Conservation (phyloP, 2,329 filamentous ascomycete species). For the Xylariaceae sp. region DNA sequence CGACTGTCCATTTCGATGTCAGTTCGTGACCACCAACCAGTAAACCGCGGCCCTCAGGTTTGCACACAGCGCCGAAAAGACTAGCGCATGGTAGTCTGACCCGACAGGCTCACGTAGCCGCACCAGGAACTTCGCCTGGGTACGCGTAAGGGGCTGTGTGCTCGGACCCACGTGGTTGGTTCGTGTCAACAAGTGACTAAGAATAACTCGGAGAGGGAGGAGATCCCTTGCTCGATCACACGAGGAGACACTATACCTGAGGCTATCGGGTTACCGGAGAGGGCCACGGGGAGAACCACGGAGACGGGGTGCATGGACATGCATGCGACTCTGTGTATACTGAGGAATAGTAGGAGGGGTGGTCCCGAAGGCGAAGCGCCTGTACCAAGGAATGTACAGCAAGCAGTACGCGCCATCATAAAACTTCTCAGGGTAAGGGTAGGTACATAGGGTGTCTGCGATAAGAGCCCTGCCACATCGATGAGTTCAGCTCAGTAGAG, state of each 20-base stretch:
- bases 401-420: too few species aligned
- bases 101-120: background rate
- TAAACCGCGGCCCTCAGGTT: background rate
- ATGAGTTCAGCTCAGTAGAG: too few species aligned
- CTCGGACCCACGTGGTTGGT: too few species aligned
- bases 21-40: background rate
- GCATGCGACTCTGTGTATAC: background rate
- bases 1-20: background rate
- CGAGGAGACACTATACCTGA: background rate
- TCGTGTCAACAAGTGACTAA: background rate
- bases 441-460: too few species aligned
- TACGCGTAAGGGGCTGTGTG: too few species aligned
- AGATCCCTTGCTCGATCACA: background rate
- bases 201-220: background rate
- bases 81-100: background rate
- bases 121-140: too few species aligned
- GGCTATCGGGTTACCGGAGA: background rate
- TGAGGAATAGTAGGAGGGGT: too few species aligned
- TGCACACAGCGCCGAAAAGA: background rate
- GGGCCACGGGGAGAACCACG: background rate
- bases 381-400: too few species aligned
- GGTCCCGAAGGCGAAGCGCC: too few species aligned
- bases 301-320: background rate
- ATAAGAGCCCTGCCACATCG: too few species aligned
- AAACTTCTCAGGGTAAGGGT: too few species aligned